Conservation (phyloP, 257 asterid genomes). For the Scutellaria galericulata region DNA sequence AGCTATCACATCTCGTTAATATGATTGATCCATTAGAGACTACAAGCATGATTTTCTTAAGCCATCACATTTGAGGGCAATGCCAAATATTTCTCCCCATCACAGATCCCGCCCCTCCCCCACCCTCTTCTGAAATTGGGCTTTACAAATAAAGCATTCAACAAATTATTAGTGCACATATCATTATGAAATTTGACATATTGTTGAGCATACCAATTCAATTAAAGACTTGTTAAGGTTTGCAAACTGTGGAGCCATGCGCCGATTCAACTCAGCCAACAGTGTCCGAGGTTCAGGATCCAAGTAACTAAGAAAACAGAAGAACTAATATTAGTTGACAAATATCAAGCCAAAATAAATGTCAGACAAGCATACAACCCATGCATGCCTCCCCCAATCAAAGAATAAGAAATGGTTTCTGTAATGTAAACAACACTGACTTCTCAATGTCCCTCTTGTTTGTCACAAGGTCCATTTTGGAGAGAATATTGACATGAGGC, state of each 20-base stretch:
- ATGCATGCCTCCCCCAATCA: not conserved
- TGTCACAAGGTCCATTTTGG: conserved; percentile 97
- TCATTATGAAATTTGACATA: conserved; percentile 12
- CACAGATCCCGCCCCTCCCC: not conserved
- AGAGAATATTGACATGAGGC: conserved; percentile 93
- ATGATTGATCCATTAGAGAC: conserved; percentile 15
- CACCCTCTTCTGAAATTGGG: not conserved
- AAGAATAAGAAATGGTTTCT: not conserved
- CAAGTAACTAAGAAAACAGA: conserved; percentile 60
- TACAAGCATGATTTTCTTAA: not conserved
- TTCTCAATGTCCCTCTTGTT: conserved; percentile 88
- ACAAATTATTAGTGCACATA: conserved; percentile 10
- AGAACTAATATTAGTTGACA: conserved; percentile 33
- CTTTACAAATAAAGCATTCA: not conserved
- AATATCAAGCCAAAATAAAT: conserved; percentile 22
- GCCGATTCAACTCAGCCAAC: conserved; percentile 82
- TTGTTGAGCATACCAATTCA: conserved; percentile 67
- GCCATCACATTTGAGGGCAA: conserved; percentile 20
- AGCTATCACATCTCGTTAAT: conserved; percentile 6
- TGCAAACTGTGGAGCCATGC: conserved; percentile 88
- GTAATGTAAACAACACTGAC: conserved; percentile 55
- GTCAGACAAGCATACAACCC: conserved; percentile 6
- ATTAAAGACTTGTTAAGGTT: conserved; percentile 86
- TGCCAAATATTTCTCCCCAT: not conserved
- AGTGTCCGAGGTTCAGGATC: conserved; percentile 79